These are phyloP conservation scores for Auriculariales sp. DNA, from an alignment of 768 basidiomycete genomes.

Conservation along the genomic window DNA sequence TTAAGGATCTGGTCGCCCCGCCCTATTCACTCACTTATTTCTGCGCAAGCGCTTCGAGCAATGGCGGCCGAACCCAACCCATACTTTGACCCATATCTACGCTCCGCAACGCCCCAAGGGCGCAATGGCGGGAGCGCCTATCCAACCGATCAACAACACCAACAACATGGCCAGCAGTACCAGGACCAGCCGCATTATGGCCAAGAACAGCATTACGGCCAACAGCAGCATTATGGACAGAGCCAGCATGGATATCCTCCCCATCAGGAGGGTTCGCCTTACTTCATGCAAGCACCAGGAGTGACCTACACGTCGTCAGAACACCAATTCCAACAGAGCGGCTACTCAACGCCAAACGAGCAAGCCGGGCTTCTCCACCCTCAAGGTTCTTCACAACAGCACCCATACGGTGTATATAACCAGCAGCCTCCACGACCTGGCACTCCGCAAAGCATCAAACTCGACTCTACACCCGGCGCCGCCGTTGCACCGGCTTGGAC, in stretches of 20 bases:
- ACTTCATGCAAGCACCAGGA: too few species aligned
- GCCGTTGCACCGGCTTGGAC: background rate
- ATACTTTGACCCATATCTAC: background rate
- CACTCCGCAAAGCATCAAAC: background rate
- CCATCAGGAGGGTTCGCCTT: too few species aligned
- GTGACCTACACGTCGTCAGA: background rate
- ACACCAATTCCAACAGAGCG: background rate
- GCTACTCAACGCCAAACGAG: background rate
- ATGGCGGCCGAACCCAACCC: slow-evolving; percentile 1
- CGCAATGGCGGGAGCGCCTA: background rate
- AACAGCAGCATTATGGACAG: too few species aligned
- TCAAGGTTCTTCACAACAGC: background rate
- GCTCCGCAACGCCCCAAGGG: background rate
- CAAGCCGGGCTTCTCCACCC: background rate
- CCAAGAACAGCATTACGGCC: too few species aligned
- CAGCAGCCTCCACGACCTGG: background rate
- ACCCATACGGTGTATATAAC: background rate
- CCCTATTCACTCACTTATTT: too few species aligned
- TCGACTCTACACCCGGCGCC: background rate
- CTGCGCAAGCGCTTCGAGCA: background rate
- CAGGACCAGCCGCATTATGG: too few species aligned
- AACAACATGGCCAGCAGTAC: too few species aligned
- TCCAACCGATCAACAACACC: too few species aligned
- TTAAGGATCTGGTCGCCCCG: too few species aligned
- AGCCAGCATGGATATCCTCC: background rate